Base-by-base conservation (phyloP, 441 rosid genomes). In the Gossypium schwendimanii region DNA sequence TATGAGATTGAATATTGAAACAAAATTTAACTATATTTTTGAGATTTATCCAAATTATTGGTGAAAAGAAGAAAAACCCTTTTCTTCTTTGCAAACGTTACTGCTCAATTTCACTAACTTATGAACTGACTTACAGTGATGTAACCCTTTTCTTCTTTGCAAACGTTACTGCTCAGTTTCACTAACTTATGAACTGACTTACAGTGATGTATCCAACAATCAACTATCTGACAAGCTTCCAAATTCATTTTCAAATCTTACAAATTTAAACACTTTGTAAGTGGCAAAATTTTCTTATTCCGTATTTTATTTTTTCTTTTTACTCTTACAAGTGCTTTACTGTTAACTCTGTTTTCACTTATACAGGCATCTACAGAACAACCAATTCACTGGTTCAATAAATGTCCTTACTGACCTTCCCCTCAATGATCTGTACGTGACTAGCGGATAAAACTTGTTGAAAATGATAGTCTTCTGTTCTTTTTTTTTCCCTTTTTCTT, bases 201-300 rank as follows among this genome's bases (percentile, higher is more conserved):
- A 72, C 87, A 93, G 99, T 86, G 98, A 93, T 84, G 81, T 93
- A 44, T 93, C 98, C 70, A 73, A 68, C 75, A 95, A 95, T 84
- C 73, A 84, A 77, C 81, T 95, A 71, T 76, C 90, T 12, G 97
- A 94, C 23, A 79, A 86, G 54, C 84, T 93, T 57, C 97, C 97
- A 1, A 87, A 74, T 60, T 88, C 95, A 80, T 83, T 92, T 72
- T 81, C 85, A 45, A 79, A 82, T 12, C 87, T 93, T 50, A 66
- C 91, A 76, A 83, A 84, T 75, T 85, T 93, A 64, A 80, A 57
- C 72, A 77, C 78, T 66, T 54, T 93, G 99, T 95, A 87, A 86
- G 93, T 70, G 68, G 58, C 52, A 54, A 44, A 63, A 52, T 17
- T 18, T 10, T 47, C 23, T 10, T 17, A 5, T 8, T 11, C n/a